Base-by-base conservation (phyloP, 306 rosid species). In the Vigna hirtella region DNA sequence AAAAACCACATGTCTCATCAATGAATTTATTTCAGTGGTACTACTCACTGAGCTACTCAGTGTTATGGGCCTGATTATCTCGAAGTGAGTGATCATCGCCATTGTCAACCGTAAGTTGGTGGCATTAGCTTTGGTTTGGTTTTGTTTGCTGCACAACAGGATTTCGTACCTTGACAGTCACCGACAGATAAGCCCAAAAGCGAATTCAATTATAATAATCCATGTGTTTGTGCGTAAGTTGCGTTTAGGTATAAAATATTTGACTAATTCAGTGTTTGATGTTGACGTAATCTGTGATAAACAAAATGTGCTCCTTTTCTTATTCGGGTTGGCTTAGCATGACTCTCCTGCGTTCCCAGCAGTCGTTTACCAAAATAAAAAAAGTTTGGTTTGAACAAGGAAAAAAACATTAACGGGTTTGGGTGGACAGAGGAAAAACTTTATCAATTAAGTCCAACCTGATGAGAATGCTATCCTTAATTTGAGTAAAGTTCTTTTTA, bases 61-160 rank as follows among this genome's bases (percentile, higher is more conserved):
- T 81, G 40, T 47, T 6, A 59, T 28, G 59, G 59, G 34, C 9
- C 57, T 62, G 82, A 55, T 77, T 82, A 62, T 61, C 66, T 30
- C 50, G 32, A 30, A 17, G 48, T 3, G 40, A 14, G 43, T 51
- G 43, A 53, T 65, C 65, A 36, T 38, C 56, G 18, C 56, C 43
- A 64, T 76, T 5, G 32, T 50, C 73, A 50, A 43, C 69, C 52
- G 24, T 34, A 58, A 57, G 38, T 67, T 14, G 63, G 16, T 43
- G 62, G 45, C 5, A 22, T 66, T 72, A 56, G 45, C 69, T 55
- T 17, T 73, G 16, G 9, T 38, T 17, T 73, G 16, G 9, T 36
- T 64, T 36, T 15, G 70, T 38, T 38, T 1, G 52, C 36, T 40
- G 47, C 17, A 71, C 45, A 12, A 52, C 20, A 65, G 40, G 51